Evolutionary conservation across 495 filamentous ascomycete species (phyloP).

Genomic region (Aspergillus sclerotiicarbonarius): DNA sequence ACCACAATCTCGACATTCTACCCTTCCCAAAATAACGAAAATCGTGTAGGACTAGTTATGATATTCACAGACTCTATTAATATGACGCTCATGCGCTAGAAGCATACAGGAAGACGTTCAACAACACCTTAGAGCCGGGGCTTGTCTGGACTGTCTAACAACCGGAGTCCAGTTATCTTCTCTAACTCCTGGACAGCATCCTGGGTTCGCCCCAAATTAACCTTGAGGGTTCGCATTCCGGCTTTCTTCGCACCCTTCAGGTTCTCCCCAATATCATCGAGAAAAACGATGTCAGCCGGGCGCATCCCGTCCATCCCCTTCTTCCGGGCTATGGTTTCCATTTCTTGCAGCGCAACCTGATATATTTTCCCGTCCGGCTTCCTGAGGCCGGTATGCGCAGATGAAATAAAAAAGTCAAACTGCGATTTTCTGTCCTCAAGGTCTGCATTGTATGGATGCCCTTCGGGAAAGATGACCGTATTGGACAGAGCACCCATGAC

Average conservation of each 20-base stretch:
- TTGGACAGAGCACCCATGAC: slow-evolving; percentile 84
- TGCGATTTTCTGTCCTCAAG: slow-evolving; percentile 50
- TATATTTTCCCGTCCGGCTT: slow-evolving; percentile 89
- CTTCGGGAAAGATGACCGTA: slow-evolving; percentile 75
- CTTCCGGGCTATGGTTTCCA: slow-evolving; percentile 58
- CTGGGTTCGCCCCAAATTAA: slow-evolving; percentile 70
- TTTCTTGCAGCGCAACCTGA: slow-evolving; percentile 61
- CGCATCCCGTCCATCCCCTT: slow-evolving; percentile 54
- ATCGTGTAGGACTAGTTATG: not conserved
- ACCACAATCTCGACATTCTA: too few relatives aligned
- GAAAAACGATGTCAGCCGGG: slow-evolving; percentile 73
- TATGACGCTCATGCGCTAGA: not conserved
- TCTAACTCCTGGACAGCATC: slow-evolving; percentile 74
- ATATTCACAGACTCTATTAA: not conserved
- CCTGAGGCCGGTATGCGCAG: slow-evolving; percentile 80
- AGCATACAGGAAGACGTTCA: not conserved
- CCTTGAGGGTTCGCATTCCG: slow-evolving; percentile 83
- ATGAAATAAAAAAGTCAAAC: slow-evolving; percentile 83
- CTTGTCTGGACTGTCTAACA: slow-evolving; percentile 47
- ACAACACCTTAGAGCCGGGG: slow-evolving; percentile 33
- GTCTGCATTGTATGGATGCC: slow-evolving; percentile 54
- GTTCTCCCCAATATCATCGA: slow-evolving; percentile 97
- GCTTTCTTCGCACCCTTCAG: slow-evolving; percentile 71
- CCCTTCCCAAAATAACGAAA: not conserved
- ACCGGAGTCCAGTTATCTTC: slow-evolving; percentile 51